Evolutionary conservation across 2,329 filamentous ascomycete species (phyloP), one percentile per base, ranked within the genome.

Genomic region (Apiospora hydei): DNA sequence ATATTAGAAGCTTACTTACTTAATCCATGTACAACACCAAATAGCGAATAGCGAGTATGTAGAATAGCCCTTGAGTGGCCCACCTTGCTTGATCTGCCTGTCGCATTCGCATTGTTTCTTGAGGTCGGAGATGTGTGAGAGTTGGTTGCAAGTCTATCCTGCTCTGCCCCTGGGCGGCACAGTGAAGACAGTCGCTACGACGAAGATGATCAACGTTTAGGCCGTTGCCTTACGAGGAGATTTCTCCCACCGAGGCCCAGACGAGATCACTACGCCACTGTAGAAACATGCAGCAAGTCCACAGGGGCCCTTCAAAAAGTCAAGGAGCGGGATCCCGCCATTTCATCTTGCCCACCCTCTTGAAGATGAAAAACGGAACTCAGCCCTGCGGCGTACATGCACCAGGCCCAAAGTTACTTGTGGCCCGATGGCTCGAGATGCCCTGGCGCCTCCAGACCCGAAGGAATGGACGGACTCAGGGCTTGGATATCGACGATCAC

Each of bases 251-350:
- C 18, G 14, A 18, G 3, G 16, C 24, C 24, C 30, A 34, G 51
- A 57, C 34, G 51, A 57, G 26, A 34, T 38, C 21, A 49, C 46
- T 8, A 10, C 24, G 6, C 5, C 14, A 57, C 51, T 5, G 14
- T 34, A 34, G 53, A 13, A 8, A 24, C 18, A 41, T 49, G 46
- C 18, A n/a, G 34, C 57, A 64, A n/a, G 3, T 64, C 34, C 30
- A n/a, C 21, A 21, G 34, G 3, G 34, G 21, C 18, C 57, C 16
- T 34, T 13, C 8, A 21, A 61, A 21, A 61, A 38, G 8, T 21
- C 30, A 64, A 64, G 30, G 41, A 41, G 57, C 57, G 57, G 57
- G 57, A 64, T 64, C 10, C 57, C 57, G 57, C 57, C 57, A n/a
- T 41, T 64, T 64, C 3, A 38, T 8, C 57, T 41, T 1, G 8